Base-by-base conservation (phyloP, 139 green algal species). In the Coccomyxa sp. region DNA sequence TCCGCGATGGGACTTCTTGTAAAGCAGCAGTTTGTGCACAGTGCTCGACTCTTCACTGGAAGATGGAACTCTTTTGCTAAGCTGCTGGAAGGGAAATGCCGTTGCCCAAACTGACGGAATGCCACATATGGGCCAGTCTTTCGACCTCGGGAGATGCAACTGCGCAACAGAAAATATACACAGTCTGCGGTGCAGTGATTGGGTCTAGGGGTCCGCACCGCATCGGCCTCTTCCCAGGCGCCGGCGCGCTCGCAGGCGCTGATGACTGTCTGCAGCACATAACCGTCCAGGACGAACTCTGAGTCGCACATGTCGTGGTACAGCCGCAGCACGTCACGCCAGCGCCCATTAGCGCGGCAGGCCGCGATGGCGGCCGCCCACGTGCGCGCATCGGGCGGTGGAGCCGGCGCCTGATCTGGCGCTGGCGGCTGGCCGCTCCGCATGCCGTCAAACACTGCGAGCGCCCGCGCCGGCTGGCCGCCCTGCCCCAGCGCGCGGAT, bases 171-270 rank as follows among this genome's bases (percentile, higher is more conserved):
- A 51, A 51, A 11, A 51, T 11, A 3, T 7, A 7, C 3, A 51
- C 38, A 51, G 3, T 51, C 38, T 51, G 3, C 38, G 38, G 7
- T 51, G 38, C 38, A 51, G 38, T 51, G 38, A 51, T 51, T 3
- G 38, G 7, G 38, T 51, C 3, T 51, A 51, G 3, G 38, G 63
- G 63, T 9, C 18, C 51, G 82, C 68, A 77, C 71, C 71, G 17
- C 14, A n/a, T 77, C 71, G 1, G 90, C 90, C 15, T 76, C 23
- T 16, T 89, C 77, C 89, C 89, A 93, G 51, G 87, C 79, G 28
- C 86, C 67, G 31, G 71, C 85, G 27, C 82, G 82, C 87, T 93
- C 90, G 82, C 87, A 92, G 13, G 85, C 90, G 38, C 87, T 91
- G 58, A 93, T 82, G 10, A 93, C 60, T 10, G 76, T 85, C 30